Evolutionary conservation across 768 basidiomycete species (phyloP), one percentile per base, ranked within the genome.

Genomic region (Coprinellus micaceus): DNA sequence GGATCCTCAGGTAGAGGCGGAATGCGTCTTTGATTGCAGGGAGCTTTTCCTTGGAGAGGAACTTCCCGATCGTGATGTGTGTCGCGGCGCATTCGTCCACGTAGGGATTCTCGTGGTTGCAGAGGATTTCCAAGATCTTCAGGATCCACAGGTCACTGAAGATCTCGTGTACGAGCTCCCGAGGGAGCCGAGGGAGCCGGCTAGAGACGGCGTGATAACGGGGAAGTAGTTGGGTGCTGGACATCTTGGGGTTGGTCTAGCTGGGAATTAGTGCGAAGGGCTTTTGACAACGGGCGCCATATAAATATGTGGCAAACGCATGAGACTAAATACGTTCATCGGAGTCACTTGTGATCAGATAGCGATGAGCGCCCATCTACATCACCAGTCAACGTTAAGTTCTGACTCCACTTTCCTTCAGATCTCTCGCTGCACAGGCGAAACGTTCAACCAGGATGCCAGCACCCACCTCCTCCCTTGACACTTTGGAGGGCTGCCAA

Each of bases 151-250:
- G 55, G 44, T 69, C 66, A 43, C 56, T 54, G 43, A 71, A 52
- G 25, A 71, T 56, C 47, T 66, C 60, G 54, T 68, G 67, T 19
- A 68, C 64, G 11, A 69, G 30, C 54, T 71, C 70, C 25, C 58
- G 59, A 7, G 67, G 66, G 33, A 69, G 60, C 22, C 25, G 55
- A 22, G 57, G 28, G 10, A 66, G 62, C 11, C 61, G 60, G n/a
- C 48, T 28, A 49, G 65, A 60, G 33, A 58, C 61, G 21, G 63
- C 59, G 44, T 59, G 41, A 44, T 62, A 62, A 21, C 56, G 60
- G 7, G 13, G 41, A 44, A 50, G 33, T 13, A 33, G 37, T 2
- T 4, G 12, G 17, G 36, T 40, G 30, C 21, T 40, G 6, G 47
- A 25, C 39, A 28, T 41, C n/a, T 11, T 30, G 2, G 36, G 11